Conservation (phyloP, 2,329 filamentous ascomycete genomes). For the Fusarium nematophilum region DNA sequence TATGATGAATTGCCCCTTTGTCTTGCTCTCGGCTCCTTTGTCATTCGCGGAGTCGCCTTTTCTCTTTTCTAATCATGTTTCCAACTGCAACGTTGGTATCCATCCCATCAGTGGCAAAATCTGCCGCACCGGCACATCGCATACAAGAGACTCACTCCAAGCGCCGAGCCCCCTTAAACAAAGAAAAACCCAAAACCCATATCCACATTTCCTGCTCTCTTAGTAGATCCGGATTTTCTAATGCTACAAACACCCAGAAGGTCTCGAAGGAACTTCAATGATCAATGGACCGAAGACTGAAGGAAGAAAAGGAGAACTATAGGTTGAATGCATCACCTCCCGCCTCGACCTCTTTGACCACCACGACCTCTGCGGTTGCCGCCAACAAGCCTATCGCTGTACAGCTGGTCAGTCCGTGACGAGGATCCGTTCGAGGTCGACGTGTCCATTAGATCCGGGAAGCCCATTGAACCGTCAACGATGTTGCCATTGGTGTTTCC, state of each 20-base stretch:
- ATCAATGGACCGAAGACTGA: not conserved
- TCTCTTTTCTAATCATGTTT: not conserved
- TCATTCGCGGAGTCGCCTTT: not conserved
- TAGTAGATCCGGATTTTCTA: slow-evolving; percentile 17
- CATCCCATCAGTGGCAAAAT: slow-evolving; percentile 1
- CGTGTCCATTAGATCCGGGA: slow-evolving; percentile 60
- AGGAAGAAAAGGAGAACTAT: not conserved
- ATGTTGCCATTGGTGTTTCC: slow-evolving; percentile 51
- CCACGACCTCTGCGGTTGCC: slow-evolving; percentile 44
- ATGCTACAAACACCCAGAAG: slow-evolving; percentile 14
- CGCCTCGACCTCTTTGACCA: slow-evolving; percentile 39
- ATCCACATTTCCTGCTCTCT: slow-evolving; percentile 3
- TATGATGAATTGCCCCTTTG: slow-evolving; percentile 24
- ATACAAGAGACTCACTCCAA: slow-evolving; percentile 21
- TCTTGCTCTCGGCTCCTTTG: not conserved
- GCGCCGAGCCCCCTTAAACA: slow-evolving; percentile 36
- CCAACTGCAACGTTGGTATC: not conserved
- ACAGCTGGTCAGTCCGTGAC: slow-evolving; percentile 54
- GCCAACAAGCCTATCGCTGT: slow-evolving; percentile 61
- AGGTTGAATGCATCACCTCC: slow-evolving; percentile 27
- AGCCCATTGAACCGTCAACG: slow-evolving; percentile 66
- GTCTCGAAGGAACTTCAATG: not conserved
- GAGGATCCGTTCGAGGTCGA: slow-evolving; percentile 32
- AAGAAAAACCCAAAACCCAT: slow-evolving; percentile 1
- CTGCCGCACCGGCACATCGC: not conserved